A percentile compares a stretch with the other conserved stretches of the same genome.
phyloP scores from a whole-genome alignment of 352 stramenopile species.

The Phytophthora boehmeriae region DNA sequence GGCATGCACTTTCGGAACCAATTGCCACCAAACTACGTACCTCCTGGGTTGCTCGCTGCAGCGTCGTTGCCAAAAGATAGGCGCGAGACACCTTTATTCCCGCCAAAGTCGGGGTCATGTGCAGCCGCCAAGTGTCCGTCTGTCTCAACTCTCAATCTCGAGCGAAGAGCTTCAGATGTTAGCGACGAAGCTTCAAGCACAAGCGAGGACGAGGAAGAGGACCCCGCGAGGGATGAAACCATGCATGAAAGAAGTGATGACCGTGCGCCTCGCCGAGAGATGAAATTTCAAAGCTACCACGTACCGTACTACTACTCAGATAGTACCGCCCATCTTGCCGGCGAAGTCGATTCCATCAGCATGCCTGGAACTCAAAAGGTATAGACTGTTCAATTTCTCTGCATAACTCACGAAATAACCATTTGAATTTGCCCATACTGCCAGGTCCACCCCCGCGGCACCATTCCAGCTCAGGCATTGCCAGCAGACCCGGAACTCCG shows the following conservation, averaged over 20 bases:
- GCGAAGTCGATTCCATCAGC: background rate
- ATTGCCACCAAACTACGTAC: slow-evolving; percentile 67
- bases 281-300: slow-evolving; percentile 45
- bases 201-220: slow-evolving; percentile 21
- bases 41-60: slow-evolving; percentile 15
- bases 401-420: too few species aligned
- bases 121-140: slow-evolving; percentile 5
- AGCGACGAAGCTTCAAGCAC: slow-evolving; percentile 24
- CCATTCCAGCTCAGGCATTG: slow-evolving; percentile 44
- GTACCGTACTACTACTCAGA: slow-evolving; percentile 36
- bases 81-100: slow-evolving; percentile 1
- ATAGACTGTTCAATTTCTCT: background rate
- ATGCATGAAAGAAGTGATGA: slow-evolving; percentile 7
- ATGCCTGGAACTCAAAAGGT: slow-evolving; percentile 17
- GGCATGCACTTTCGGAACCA: slow-evolving; percentile 84
- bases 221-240: slow-evolving; percentile 8
- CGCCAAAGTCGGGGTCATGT: background rate
- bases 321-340: background rate
- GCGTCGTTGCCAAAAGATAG: slow-evolving; percentile 18
- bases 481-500: slow-evolving; percentile 63
- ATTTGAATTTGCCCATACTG: background rate
- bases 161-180: slow-evolving; percentile 10
- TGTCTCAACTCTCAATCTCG: background rate
- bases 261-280: slow-evolving; percentile 4
- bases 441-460: slow-evolving; percentile 52